These are phyloP conservation scores for Myrica gale DNA, from an alignment of 306 rosid species.

Conservation along the genomic window DNA sequence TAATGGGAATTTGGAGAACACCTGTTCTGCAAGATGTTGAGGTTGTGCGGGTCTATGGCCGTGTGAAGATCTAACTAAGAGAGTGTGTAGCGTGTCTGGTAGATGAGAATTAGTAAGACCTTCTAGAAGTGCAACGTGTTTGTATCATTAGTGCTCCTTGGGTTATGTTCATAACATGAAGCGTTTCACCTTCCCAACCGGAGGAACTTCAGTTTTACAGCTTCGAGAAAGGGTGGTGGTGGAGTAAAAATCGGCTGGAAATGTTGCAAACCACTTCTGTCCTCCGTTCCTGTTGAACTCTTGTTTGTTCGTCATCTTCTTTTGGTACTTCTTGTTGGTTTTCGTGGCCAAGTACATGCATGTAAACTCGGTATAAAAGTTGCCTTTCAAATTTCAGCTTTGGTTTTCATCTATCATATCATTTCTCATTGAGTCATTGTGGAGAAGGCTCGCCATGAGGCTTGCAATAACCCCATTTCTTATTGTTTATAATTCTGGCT, in stretches of 20 bases:
- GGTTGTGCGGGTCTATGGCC: constrained; percentile 10
- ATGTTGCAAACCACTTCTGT: neutral
- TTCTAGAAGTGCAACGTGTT: neutral
- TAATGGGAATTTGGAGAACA: constrained; percentile 19
- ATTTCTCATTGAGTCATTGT: too few relatives aligned
- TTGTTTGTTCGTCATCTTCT: constrained; percentile 8
- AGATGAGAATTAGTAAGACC: constrained; percentile 19
- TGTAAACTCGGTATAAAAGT: constrained; percentile 16
- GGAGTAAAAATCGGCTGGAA: neutral
- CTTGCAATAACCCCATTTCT: neutral
- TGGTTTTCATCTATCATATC: neutral
- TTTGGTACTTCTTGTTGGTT: neutral
- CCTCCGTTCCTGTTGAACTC: neutral
- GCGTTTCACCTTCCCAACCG: constrained; percentile 12
- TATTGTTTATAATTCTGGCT: neutral
- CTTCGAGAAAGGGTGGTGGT: constrained; percentile 3
- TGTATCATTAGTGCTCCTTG: constrained; percentile 10
- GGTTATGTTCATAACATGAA: constrained; percentile 19
- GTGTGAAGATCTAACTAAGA: constrained; percentile 17
- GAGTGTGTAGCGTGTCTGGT: constrained; percentile 23
- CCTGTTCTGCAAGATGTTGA: constrained; percentile 7
- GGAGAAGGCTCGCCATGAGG: neutral
- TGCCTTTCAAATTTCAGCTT: neutral
- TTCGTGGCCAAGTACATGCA: constrained; percentile 3
- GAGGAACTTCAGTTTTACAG: constrained; percentile 21